Conservation (phyloP, 2,329 filamentous ascomycete species). For the Colletotrichum filicis region DNA sequence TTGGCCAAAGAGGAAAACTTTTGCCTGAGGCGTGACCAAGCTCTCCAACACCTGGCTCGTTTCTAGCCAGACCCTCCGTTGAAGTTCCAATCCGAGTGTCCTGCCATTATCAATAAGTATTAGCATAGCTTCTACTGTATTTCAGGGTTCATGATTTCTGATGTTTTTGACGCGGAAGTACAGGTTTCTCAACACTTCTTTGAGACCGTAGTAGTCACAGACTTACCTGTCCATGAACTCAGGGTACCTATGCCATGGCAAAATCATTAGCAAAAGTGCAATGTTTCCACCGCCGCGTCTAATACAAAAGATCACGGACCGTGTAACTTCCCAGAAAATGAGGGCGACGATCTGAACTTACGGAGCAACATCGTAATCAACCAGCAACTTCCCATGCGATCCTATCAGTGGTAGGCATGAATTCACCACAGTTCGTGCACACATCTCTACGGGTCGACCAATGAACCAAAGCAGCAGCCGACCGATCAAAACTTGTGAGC, state of each 20-base stretch:
- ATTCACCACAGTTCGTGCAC: background rate
- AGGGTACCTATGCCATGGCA: background rate
- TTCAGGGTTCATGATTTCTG: accelerated
- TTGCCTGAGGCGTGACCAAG: background rate
- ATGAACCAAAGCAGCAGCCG: constrained; percentile 1
- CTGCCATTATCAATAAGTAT: background rate
- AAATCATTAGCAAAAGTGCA: background rate
- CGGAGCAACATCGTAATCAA: constrained; percentile 3
- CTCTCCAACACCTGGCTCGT: background rate
- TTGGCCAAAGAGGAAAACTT: background rate
- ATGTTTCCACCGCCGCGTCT: background rate
- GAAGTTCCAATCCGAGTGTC: background rate
- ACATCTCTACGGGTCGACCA: background rate
- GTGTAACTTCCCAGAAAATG: background rate
- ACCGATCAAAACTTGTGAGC: background rate
- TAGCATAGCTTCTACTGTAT: background rate
- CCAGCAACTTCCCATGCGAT: background rate
- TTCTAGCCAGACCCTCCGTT: background rate
- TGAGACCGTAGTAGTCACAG: background rate
- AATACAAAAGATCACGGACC: too few species aligned
- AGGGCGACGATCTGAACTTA: background rate
- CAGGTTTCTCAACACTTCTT: background rate
- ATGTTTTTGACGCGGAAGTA: background rate
- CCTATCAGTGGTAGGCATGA: background rate
- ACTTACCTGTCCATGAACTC: constrained; percentile 4